Evolutionary conservation across 768 basidiomycete genomes (phyloP), one percentile per base, ranked within the genome.

Genomic region (Hygrophorus russula): DNA sequence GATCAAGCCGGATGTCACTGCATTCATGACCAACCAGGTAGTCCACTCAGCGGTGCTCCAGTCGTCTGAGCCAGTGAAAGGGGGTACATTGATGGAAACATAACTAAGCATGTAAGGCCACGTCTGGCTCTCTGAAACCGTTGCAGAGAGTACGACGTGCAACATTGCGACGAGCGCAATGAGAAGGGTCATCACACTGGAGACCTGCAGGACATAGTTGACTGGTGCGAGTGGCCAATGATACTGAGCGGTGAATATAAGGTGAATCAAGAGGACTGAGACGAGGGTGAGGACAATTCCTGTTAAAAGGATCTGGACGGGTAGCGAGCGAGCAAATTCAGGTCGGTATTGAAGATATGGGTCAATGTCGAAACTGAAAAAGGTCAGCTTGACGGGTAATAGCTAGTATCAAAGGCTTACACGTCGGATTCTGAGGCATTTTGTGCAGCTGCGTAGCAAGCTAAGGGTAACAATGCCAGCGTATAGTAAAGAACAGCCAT

Each of bases 41-140:
- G 76, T 80, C 12, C 74, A 67, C 49, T 87, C 73, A 0, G 72
- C 71, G 2, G 66, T 49, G 5, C 67, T 67, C 94, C 94, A 98
- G 64, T 64, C 15, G 67, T 19, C 20, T n/a, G 44, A 33, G 38
- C 36, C 18, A 33, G 33, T 20, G 13, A 39, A 55, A 13, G 78
- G 78, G 4, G 88, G 87, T 0, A 92, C 78, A 47, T 78, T 70
- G 30, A 93, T 76, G 5, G 88, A 80, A 43, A 97, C 71, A 55
- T 96, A 99, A 53, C 82, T 83, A 32, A 97, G 77, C 87, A 96
- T 94, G 60, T 91, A 99, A 0, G 96, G 93, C 91, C 91, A 96
- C 33, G 67, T 64, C 49, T 74, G 68, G 52, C 84, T 88, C 55
- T 84, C 77, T 2, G 64, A 53, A 2, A 73, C 59, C 1, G 80